phyloP scores from a whole-genome alignment of 371 early-diverging fungal species.

The Mucor plumbeus region DNA sequence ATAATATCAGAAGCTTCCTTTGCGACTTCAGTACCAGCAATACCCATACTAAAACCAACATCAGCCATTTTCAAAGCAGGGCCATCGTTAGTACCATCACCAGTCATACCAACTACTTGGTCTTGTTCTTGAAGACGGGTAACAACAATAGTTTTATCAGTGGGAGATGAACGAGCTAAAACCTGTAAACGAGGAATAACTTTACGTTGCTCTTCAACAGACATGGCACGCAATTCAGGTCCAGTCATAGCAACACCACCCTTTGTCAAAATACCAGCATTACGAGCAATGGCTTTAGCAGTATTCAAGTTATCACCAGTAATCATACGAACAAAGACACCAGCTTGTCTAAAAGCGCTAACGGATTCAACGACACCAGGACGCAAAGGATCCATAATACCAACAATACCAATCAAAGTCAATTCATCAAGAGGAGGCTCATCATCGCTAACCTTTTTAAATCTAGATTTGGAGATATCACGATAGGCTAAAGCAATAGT shows the following conservation, averaged over 20 bases:
- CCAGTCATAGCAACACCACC: conserved; percentile 90
- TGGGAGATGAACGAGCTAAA: conserved; percentile 91
- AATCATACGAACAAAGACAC: conserved; percentile 95
- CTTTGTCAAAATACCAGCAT: conserved; percentile 85
- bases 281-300: conserved; percentile 87
- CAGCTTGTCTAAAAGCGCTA: conserved; percentile 80
- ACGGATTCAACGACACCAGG: conserved; percentile 89
- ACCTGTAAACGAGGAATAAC: conserved; percentile 89
- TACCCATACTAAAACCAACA: conserved; percentile 98
- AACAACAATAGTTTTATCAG: conserved; percentile 94
- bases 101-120: conserved; percentile 96
- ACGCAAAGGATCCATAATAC: conserved; percentile 93
- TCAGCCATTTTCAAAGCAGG: conserved; percentile 96
- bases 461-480: conserved; percentile 50
- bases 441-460: conserved; percentile 39
- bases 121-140: conserved; percentile 81
- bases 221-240: conserved; percentile 81
- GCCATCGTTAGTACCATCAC: conserved; percentile 98
- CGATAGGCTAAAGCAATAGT: conserved; percentile 88
- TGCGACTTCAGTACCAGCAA: conserved; percentile 96
- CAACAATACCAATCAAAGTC: conserved; percentile 81
- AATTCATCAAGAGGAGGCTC: conserved; percentile 68
- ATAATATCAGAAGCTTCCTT: conserved; percentile 95
- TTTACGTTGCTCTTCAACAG: conserved; percentile 77
- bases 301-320: conserved; percentile 96